Evolutionary conservation across 2,329 filamentous ascomycete genomes (phyloP), one percentile per base, ranked within the genome.

Genomic region (Rugonectria rugulosa): DNA sequence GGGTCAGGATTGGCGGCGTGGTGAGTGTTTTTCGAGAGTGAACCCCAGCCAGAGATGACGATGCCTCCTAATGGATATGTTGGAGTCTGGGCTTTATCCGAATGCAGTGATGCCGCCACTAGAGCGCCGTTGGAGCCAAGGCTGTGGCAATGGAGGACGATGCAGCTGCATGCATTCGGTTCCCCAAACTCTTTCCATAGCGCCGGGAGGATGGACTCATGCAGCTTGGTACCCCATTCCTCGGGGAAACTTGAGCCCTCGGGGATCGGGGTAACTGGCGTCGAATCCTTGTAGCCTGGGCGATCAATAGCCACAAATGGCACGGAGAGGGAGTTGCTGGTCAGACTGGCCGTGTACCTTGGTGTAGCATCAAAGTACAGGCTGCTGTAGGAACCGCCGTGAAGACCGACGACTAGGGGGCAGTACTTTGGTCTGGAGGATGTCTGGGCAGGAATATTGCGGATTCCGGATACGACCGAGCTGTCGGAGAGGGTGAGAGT

Each of bases 241-340:
- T 65, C 38, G 3, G 50, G 58, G 31, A 65, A 65, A 42, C 52
- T 58, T 0, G 63, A 65, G 26, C 47, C 60, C 7, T 58, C 17
- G 6, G 53, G 60, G 19, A 65, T 46, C 2, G 48, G 24, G 4
- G 44, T 37, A 3, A 65, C 36, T 6, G 63, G 52, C 7, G 58
- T 62, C 12, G 63, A 51, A 4, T 52, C 52, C 14, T 29, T 53
- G 50, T 65, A 65, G 20, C 59, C 50, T 1, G 63, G 62, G 14
- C 63, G 62, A 51, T 65, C 58, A 46, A 65, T 62, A 17, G 63
- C 58, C 12, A 65, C 48, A 34, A 65, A 65, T 0, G 63, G 62
- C 6, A 65, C 53, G 3, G 48, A 59, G 0, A 65, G 52, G 2
- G 56, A 31, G 41, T 55, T 46, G 52, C 63, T 65, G 17, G 50